Percentiles rank a stretch among this genome's conserved stretches.
phyloP scores from a whole-genome alignment of 1,284 basidiomycete species.

The Cutaneotrichosporon curvatum region DNA sequence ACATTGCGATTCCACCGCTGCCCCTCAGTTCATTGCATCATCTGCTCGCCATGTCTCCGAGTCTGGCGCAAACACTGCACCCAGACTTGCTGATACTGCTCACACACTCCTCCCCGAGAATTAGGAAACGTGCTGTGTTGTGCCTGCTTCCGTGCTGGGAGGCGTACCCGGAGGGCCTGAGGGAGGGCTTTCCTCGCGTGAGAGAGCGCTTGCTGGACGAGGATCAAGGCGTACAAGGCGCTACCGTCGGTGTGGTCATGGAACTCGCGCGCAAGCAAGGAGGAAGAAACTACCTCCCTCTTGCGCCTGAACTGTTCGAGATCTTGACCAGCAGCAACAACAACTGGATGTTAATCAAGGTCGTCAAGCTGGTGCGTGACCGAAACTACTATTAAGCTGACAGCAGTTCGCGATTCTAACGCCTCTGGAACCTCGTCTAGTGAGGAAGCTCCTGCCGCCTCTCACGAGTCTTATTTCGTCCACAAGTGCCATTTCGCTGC shows the following conservation, averaged over 20 bases:
- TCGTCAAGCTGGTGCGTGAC: conserved; percentile 77
- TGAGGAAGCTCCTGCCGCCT: conserved; percentile 86
- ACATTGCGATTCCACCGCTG: conserved; percentile 66
- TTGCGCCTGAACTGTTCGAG: conserved; percentile 90
- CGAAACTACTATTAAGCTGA: background rate
- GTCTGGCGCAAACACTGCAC: conserved; percentile 80
- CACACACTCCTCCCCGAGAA: conserved; percentile 79
- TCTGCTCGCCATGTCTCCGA: conserved; percentile 79
- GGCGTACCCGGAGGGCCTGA: conserved; percentile 69
- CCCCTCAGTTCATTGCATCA: conserved; percentile 82
- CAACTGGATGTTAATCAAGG: conserved; percentile 99
- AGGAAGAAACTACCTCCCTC: conserved; percentile 67
- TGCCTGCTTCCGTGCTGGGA: conserved; percentile 70
- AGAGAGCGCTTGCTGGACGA: conserved; percentile 80
- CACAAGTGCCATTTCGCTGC: conserved; percentile 86
- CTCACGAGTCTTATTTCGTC: conserved; percentile 92
- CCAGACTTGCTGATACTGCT: conserved; percentile 81
- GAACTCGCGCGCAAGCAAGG: conserved; percentile 72
- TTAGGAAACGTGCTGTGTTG: conserved; percentile 82
- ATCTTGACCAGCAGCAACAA: conserved; percentile 91
- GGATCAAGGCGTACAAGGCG: conserved; percentile 82
- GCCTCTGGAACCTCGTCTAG: conserved; percentile 84
- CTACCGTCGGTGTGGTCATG: conserved; percentile 88
- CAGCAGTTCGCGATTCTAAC: conserved; percentile 79
- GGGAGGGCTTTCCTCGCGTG: conserved; percentile 61